Percentiles rank a stretch among this genome's conserved stretches.
These are phyloP conservation scores for Nelumbo lutea DNA, from an alignment of 164 flowering plant genomes.

Conservation along the genomic window DNA sequence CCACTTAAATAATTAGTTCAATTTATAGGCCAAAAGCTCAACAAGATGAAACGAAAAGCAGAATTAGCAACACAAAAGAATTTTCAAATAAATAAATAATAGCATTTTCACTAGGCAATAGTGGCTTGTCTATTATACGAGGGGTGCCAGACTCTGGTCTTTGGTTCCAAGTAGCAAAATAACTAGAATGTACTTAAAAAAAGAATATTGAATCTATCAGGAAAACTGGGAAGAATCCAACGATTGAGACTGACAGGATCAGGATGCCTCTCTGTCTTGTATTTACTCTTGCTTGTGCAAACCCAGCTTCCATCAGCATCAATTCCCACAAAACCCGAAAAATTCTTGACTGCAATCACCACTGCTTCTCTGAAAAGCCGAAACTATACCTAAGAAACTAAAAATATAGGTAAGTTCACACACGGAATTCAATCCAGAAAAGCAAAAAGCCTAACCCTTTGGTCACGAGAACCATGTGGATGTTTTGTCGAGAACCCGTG, in stretches of 20 bases:
- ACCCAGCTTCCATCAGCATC: constrained; percentile 72
- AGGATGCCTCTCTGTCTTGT: constrained; percentile 40
- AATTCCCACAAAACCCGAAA: constrained; percentile 50
- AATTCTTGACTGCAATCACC: constrained; percentile 66
- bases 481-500: constrained; percentile 49
- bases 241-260: constrained; percentile 57
- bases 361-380: constrained; percentile 44
- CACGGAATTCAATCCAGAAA: background rate
- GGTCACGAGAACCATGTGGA: constrained; percentile 73
- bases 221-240: background rate
- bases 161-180: background rate
- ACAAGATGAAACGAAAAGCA: too few species aligned
- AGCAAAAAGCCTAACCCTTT: constrained; percentile 22
- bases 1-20: background rate
- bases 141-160: background rate
- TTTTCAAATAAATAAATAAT: background rate
- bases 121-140: background rate
- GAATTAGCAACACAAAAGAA: too few species aligned
- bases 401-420: background rate
- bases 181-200: background rate
- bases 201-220: background rate
- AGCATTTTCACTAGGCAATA: background rate
- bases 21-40: background rate
- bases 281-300: constrained; percentile 30
- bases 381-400: background rate